phyloP scores from a whole-genome alignment of 345 rosid species.

The Isatis tinctoria region DNA sequence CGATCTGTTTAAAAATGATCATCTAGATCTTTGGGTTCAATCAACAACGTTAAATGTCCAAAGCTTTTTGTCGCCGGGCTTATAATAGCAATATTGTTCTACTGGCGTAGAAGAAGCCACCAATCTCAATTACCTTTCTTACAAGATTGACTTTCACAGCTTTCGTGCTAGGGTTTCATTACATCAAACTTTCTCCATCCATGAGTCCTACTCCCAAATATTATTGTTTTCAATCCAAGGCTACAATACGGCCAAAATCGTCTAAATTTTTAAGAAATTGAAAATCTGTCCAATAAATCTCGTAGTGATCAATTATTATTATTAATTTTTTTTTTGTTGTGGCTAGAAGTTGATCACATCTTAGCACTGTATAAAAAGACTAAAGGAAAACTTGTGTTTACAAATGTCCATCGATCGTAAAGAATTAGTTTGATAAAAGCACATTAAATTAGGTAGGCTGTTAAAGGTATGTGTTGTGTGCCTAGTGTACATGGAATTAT shows the following conservation, averaged over 20 bases:
- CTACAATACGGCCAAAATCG: background rate
- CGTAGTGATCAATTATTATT: background rate
- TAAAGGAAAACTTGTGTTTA: background rate
- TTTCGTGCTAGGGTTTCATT: background rate
- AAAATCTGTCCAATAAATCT: background rate
- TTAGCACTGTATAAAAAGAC: background rate
- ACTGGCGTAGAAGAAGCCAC: background rate
- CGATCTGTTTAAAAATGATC: background rate
- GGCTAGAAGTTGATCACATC: background rate
- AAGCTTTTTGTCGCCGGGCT: background rate
- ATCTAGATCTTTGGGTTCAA: background rate
- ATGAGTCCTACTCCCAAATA: background rate
- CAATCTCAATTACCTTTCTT: background rate
- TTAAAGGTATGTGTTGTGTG: background rate
- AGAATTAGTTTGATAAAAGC: background rate
- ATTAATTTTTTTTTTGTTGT: too few relatives aligned
- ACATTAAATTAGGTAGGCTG: background rate
- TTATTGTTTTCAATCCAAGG: background rate
- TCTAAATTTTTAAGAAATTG: background rate
- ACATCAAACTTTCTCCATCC: background rate
- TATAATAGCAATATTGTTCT: background rate
- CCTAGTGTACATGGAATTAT: background rate
- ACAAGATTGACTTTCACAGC: background rate
- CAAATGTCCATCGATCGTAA: background rate
- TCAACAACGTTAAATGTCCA: background rate